Percentiles rank a stretch among this genome's conserved stretches.
These are phyloP conservation scores for Craspedostauros australis DNA, from an alignment of 108 stramenopile species.

Conservation along the genomic window DNA sequence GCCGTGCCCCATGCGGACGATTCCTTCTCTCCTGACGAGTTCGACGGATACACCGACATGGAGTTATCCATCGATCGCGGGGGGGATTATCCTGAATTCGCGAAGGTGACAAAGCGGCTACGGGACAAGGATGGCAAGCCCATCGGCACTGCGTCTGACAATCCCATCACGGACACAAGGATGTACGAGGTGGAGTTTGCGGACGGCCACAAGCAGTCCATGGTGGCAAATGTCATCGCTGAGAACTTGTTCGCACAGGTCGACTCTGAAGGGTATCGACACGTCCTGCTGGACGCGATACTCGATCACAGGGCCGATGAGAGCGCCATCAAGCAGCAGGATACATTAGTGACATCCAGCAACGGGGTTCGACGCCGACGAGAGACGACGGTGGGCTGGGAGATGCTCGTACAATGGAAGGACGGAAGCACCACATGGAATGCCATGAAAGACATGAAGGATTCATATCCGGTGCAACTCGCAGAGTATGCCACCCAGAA, in stretches of 20 bases:
- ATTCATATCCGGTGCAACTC: constrained; percentile 23
- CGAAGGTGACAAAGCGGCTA: constrained; percentile 12
- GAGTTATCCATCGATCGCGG: constrained; percentile 8
- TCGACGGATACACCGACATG: constrained; percentile 17
- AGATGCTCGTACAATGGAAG: constrained; percentile 19
- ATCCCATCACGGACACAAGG: constrained; percentile 21
- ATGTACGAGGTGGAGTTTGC: constrained; percentile 32
- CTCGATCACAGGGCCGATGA: constrained; percentile 16
- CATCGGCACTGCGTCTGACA: constrained; percentile 15
- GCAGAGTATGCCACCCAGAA: constrained; percentile 26
- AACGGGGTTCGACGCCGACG: not conserved
- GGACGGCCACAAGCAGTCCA: constrained; percentile 20
- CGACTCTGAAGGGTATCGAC: constrained; percentile 10
- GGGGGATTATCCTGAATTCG: too few relatives aligned
- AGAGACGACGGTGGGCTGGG: constrained; percentile 20
- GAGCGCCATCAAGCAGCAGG: not conserved
- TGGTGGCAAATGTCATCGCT: constrained; percentile 28
- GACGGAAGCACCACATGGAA: constrained; percentile 23
- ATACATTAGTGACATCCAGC: constrained; percentile 1
- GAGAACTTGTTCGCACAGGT: constrained; percentile 15
- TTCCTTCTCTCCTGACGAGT: constrained; percentile 5
- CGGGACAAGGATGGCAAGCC: constrained; percentile 22
- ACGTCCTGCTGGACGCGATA: constrained; percentile 18
- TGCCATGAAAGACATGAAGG: constrained; percentile 19
- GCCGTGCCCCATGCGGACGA: too few relatives aligned